Conservation (phyloP, 768 basidiomycete genomes). For the Porpolomopsis calyptriformis region DNA sequence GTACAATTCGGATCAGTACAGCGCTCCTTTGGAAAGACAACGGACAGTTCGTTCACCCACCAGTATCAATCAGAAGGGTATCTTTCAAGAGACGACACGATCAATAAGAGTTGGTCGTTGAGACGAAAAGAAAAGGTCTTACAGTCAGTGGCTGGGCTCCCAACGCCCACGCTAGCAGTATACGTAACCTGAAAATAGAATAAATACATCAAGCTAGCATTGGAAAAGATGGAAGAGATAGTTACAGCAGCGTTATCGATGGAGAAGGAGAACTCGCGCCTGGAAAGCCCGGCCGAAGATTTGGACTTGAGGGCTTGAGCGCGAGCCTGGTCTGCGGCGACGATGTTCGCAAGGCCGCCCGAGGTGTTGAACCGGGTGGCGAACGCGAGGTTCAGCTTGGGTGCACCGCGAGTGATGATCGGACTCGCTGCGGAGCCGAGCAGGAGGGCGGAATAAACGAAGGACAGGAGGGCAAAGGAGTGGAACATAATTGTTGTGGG, state of each 20-base stretch:
- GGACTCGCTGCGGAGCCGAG: background rate
- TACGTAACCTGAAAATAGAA: conserved; percentile 4
- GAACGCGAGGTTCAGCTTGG: conserved; percentile 1
- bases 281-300: background rate
- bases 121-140: background rate
- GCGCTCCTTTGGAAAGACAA: background rate
- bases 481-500: background rate
- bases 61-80: conserved; percentile 16
- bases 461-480: background rate
- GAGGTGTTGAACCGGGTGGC: background rate
- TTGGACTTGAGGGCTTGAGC: background rate
- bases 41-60: background rate
- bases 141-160: conserved; percentile 8
- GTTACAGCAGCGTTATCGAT: background rate
- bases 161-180: conserved; percentile 7
- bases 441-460: background rate
- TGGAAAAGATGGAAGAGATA: background rate
- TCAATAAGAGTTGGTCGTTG: background rate
- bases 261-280: background rate
- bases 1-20: background rate
- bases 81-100: conserved; percentile 4
- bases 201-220: too few relatives aligned
- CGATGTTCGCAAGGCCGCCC: background rate
- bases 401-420: background rate
- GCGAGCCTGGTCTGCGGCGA: conserved; percentile 2